A percentile compares a stretch with the other conserved stretches of the same genome.
Evolutionary conservation across 2,329 filamentous ascomycete genomes (phyloP).

Genomic region (Byssochlamys sp.): DNA sequence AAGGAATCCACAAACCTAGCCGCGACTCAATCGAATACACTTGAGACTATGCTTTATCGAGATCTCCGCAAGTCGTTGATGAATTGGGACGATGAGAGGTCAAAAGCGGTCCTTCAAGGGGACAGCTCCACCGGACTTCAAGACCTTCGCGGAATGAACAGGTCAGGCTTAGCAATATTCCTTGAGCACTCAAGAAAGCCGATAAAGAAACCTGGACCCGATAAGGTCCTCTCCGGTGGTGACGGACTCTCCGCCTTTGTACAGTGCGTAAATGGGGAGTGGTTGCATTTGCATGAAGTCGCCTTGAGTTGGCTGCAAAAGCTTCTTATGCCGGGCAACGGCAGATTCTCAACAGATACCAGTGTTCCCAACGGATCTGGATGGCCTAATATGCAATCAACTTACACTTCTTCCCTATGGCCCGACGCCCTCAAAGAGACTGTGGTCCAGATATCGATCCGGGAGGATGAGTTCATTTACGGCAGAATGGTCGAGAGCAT

Average conservation of each 20-base stretch:
- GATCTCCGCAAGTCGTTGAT: conserved; percentile 37
- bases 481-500: conserved; percentile 29
- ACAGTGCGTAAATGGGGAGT: conserved; percentile 36
- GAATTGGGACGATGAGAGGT: conserved; percentile 38
- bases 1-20: conserved; percentile 9
- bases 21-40: conserved; percentile 8
- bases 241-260: conserved; percentile 33
- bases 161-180: conserved; percentile 45
- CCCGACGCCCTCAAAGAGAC: conserved; percentile 46
- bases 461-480: conserved; percentile 47
- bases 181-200: conserved; percentile 46
- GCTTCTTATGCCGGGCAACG: conserved; percentile 38
- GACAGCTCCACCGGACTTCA: conserved; percentile 42
- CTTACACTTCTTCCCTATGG: conserved; percentile 48
- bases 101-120: conserved; percentile 35
- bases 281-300: conserved; percentile 42
- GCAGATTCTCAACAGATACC: conserved; percentile 5
- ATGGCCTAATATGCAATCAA: conserved; percentile 27
- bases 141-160: conserved; percentile 39
- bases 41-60: conserved; percentile 23
- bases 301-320: conserved; percentile 46
- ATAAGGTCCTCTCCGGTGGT: conserved; percentile 31
- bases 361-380: conserved; percentile 4
- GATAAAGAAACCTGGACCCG: conserved; percentile 29
- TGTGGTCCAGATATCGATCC: conserved; percentile 44